Evolutionary conservation across 2,329 filamentous ascomycete species (phyloP), one percentile per base, ranked within the genome.

Genomic region (Nemania sp.): DNA sequence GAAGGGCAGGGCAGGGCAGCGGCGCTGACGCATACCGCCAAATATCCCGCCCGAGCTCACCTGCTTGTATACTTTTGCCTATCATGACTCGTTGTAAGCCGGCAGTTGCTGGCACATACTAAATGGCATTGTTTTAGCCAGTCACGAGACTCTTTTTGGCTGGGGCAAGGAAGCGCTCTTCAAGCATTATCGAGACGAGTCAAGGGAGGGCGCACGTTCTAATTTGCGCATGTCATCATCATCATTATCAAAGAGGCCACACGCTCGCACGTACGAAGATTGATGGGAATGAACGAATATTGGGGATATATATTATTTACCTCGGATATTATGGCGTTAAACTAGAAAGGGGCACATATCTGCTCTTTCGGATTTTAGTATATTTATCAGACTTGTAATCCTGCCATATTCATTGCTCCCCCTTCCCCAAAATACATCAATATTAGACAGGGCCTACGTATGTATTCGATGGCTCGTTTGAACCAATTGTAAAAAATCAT

Each of bases 141-240:
- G 58, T 55, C 60, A 57, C 62, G 59, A 58, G 67, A 66, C 59
- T 62, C 63, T 68, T 35, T 52, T 54, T 18, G 39, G 29, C 45
- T 48, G 40, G 32, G 35, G 21, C 21, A 37, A 39, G 42, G 18
- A 47, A 37, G 13, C 21, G 11, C 18, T 34, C n/a, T 40, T 35
- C 34, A 29, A 11, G 20, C 11, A 13, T 56, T 18, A 15, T 37
- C 42, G n/a, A 39, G n/a, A 48, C 17, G 53, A 49, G 25, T 7
- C 18, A 29, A 7, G 25, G 25, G 25, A 29, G 7, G 7, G 25
- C 25, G 25, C 25, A 7, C 4, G 25, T 29, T 29, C 25, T 7
- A 29, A 7, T 29, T 29, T 29, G 25, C 25, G 25, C 25, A 7
- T 29, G 7, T 29, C n/a, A 7, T 29, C 7, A 29, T 51, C 32